Evolutionary conservation across 2,329 filamentous ascomycete genomes (phyloP), one percentile per base, ranked within the genome.

Genomic region (Magnaporthiopsis incrustans): DNA sequence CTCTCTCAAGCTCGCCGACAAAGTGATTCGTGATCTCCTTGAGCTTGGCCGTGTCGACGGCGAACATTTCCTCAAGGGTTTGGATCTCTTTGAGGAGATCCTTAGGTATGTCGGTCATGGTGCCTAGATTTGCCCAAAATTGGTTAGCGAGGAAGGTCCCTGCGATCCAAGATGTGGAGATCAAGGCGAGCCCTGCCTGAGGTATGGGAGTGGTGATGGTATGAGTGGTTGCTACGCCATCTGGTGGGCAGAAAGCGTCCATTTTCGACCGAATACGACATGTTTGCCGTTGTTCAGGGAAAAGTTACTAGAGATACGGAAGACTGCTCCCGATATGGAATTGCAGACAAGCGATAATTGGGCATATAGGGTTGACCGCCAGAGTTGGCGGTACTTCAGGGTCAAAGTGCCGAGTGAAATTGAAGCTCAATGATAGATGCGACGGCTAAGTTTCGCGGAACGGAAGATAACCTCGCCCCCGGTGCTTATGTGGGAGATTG

Each of bases 11-110:
- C 81, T 99, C 95, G 44, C 83, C 84, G 62, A 96, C 83, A 75
- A 99, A 99, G 76, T 97, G 94, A 63, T 90, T 82, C 57, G 92
- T 94, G 72, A 99, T 93, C 69, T 89, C 78, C 84, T 98, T 98
- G 64, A 98, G 86, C 80, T 91, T 96, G 53, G 84, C 78, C 0
- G 83, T 83, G 68, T 89, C 85, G 59, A 98, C 87, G 14, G 88
- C 90, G 77, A 99, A 97, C 63, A 89, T 77, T 65, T 92, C 84
- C 80, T 98, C 95, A 30, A 98, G 84, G 67, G 85, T 82, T 75
- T 90, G 87, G 73, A 98, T 93, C 78, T 97, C 89, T 53, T 78
- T 74, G 63, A 91, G 80, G 68, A 97, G 85, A 77, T 92, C 88
- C 79, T 92, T 90, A 68, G 94, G 93, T 77, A 97, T 85, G 80